Evolutionary conservation across 805 yeast genomes (phyloP), one percentile per base, ranked within the genome.

Genomic region (Wickerhamomyces tratensis): DNA sequence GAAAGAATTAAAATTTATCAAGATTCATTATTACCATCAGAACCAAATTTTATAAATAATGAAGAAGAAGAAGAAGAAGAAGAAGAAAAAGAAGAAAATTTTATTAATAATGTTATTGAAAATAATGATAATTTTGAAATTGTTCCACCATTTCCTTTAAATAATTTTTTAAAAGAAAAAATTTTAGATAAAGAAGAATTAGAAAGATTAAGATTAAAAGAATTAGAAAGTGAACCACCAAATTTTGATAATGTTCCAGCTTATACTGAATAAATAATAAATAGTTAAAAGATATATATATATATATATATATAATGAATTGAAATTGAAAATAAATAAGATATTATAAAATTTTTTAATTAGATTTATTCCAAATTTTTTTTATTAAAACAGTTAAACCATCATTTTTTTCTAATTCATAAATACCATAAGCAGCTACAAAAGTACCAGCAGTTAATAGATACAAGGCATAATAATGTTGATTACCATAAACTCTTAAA

Each of bases 351-450:
- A n/a, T n/a, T n/a, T n/a, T n/a, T n/a, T n/a, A n/a, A n/a, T n/a
- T n/a, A n/a, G n/a, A n/a, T n/a, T 54, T 49, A 29, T 46, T 56
- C 95, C 95, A 89, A 40, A 85, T 50, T 52, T 68, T 69, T 47
- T 64, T 58, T 36, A 86, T 54, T 43, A 91, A 69, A 44, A 80
- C 86, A 43, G 79, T 71, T 34, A 91, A 50, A 7, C 98, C 98
- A 54, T 78, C 79, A 51, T 80, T 82, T 46, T 82, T 77, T 58
- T 84, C 91, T 56, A 88, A 68, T 47, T 81, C 69, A 63, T 88
- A 93, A 42, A 91, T 68, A 46, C 98, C 98, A 56, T 82, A 78
- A 46, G 81, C 69, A 12, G 86, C 76, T 34, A 82, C 66, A 42
- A 72, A 68, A 3, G 95, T 71, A 35, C 97, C 97, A 3, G 79